A percentile compares a stretch with the other conserved stretches of the same genome.
These are phyloP conservation scores for Hyparrhenia diplandra DNA, from an alignment of 176 grass and related monocot genomes.

Conservation along the genomic window DNA sequence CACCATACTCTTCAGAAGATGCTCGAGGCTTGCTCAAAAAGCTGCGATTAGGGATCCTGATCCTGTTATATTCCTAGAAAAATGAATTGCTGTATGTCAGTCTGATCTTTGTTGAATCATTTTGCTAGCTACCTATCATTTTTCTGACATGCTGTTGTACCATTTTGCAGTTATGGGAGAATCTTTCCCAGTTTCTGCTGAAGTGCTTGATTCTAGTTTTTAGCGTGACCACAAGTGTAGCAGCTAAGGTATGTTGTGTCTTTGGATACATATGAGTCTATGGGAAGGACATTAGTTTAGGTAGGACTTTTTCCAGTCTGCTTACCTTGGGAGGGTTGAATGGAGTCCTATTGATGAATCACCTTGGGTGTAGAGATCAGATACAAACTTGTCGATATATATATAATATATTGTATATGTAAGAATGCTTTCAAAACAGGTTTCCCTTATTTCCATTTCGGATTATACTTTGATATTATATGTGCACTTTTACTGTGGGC, in stretches of 20 bases:
- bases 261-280: constrained; percentile 10
- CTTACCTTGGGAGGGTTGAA: not conserved
- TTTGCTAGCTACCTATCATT: not conserved
- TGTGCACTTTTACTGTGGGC: constrained; percentile 22
- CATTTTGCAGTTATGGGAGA: constrained; percentile 81
- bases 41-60: constrained; percentile 96
- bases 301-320: not conserved
- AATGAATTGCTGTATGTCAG: constrained; percentile 83
- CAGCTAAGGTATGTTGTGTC: constrained; percentile 70
- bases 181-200: constrained; percentile 85
- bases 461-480: constrained; percentile 5
- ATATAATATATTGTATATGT: constrained; percentile 1
- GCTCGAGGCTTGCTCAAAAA: constrained; percentile 90
- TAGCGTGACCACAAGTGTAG: constrained; percentile 81
- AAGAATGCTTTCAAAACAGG: not conserved
- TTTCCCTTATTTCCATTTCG: not conserved
- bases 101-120: constrained; percentile 23
- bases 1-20: constrained; percentile 92
- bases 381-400: not conserved
- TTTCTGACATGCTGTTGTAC: constrained; percentile 18
- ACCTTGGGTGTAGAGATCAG: not conserved
- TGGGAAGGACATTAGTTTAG: not conserved
- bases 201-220: constrained; percentile 98
- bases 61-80: constrained; percentile 94
- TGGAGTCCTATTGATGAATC: not conserved